phyloP scores from a whole-genome alignment of 345 rosid species.

The Heritiera littoralis region DNA sequence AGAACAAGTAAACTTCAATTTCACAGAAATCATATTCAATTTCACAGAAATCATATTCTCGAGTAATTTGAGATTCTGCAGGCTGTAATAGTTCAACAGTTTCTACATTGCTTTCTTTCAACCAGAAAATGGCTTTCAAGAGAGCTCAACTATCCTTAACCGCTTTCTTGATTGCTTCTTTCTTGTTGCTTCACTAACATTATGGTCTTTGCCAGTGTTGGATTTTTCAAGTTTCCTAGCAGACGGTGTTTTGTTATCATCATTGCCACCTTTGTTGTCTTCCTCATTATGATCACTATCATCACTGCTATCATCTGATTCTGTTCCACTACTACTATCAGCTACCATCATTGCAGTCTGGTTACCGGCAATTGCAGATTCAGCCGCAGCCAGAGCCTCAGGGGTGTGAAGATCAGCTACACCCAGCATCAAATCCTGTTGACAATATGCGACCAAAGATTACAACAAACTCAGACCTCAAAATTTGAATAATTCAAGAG shows the following conservation, averaged over 20 bases:
- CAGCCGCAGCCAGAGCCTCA: constrained; percentile 83
- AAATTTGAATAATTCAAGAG: neutral
- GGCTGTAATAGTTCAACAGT: neutral
- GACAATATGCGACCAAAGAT: neutral
- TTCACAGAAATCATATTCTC: neutral
- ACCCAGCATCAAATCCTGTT: constrained; percentile 86
- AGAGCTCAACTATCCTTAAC: constrained; percentile 49
- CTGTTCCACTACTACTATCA: constrained; percentile 40
- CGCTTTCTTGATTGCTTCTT: constrained; percentile 37
- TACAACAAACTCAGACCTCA: neutral
- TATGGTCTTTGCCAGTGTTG: constrained; percentile 18
- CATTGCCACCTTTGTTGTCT: constrained; percentile 5
- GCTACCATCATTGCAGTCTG: constrained; percentile 33
- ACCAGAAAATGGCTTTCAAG: constrained; percentile 23
- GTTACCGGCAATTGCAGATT: constrained; percentile 55
- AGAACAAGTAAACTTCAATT: neutral
- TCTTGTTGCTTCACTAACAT: constrained; percentile 13
- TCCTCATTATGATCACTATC: constrained; percentile 4
- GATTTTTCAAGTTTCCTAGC: constrained; percentile 18
- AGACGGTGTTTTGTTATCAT: constrained; percentile 9
- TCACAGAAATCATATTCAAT: neutral
- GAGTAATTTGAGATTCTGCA: neutral
- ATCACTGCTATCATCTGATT: constrained; percentile 36
- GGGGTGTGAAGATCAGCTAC: constrained; percentile 91
- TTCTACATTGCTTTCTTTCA: neutral